These are phyloP conservation scores for Phytophthora sojae DNA, from an alignment of 352 stramenopile genomes.

Conservation along the genomic window DNA sequence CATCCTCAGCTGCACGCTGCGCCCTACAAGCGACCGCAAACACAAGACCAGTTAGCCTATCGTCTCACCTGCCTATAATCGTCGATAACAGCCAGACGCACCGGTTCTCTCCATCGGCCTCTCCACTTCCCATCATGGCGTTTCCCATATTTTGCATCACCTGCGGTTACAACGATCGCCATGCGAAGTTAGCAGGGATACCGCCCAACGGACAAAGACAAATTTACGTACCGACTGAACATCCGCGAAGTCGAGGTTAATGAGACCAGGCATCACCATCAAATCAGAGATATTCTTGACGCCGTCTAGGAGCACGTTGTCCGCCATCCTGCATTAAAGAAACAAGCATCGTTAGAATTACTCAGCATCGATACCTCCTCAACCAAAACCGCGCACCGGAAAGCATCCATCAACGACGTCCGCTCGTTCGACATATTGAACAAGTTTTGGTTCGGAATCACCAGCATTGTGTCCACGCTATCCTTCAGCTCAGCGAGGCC, in stretches of 20 bases:
- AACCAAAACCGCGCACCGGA: constrained; percentile 53
- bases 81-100: constrained; percentile 20
- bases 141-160: constrained; percentile 91
- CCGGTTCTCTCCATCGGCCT: constrained; percentile 91
- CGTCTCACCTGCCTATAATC: not conserved
- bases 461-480: constrained; percentile 89
- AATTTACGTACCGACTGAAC: constrained; percentile 71
- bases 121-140: constrained; percentile 93
- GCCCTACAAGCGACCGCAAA: constrained; percentile 44
- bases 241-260: constrained; percentile 90
- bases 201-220: not conserved
- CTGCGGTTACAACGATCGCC: constrained; percentile 25
- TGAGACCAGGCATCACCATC: constrained; percentile 90
- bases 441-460: constrained; percentile 91
- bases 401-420: constrained; percentile 90
- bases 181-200: not conserved
- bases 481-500: constrained; percentile 82
- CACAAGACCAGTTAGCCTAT: constrained; percentile 16
- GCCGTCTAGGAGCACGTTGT: constrained; percentile 86
- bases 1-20: constrained; percentile 83
- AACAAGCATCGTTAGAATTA: not conserved
- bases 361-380: not conserved
- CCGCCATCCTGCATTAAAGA: constrained; percentile 60
- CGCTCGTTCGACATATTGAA: constrained; percentile 90
- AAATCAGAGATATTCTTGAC: constrained; percentile 91